These are phyloP conservation scores for Hypoxylon fragiforme DNA, from an alignment of 495 filamentous ascomycete species.

Conservation along the genomic window DNA sequence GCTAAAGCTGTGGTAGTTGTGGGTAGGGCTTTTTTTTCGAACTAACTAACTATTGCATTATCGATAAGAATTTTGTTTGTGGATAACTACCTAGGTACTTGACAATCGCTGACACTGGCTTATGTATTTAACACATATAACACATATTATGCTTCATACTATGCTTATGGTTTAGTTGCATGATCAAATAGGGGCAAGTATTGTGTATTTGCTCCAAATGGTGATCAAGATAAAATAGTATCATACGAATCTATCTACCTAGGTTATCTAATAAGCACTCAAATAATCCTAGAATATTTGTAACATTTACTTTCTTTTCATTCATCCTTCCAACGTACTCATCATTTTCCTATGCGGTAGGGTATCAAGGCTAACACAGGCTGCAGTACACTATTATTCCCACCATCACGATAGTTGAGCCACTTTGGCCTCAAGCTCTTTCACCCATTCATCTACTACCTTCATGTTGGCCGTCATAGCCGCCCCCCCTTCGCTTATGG, in stretches of 20 bases:
- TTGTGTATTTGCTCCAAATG: too few relatives aligned
- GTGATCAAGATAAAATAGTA: too few relatives aligned
- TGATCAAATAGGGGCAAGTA: too few relatives aligned
- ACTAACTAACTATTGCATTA: conserved; percentile 20
- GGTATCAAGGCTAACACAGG: conserved; percentile 20
- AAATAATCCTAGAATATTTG: too few relatives aligned
- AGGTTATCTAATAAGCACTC: too few relatives aligned
- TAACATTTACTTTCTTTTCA: too few relatives aligned
- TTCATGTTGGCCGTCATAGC: conserved; percentile 77
- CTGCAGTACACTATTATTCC: conserved; percentile 3
- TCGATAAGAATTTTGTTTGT: conserved; percentile 5
- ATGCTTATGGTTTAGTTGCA: too few relatives aligned
- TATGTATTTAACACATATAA: too few relatives aligned
- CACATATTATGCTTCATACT: too few relatives aligned
- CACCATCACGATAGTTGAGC: conserved; percentile 51
- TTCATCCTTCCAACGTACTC: background rate
- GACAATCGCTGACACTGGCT: too few relatives aligned
- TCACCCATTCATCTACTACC: conserved; percentile 85
- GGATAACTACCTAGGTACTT: background rate
- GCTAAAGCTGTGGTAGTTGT: conserved; percentile 31
- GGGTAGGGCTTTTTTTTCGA: conserved; percentile 35
- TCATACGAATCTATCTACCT: too few relatives aligned
- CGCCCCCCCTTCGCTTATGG: conserved; percentile 67
- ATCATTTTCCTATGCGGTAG: conserved; percentile 9
- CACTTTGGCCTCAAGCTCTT: conserved; percentile 78